These are phyloP conservation scores for Ophiostoma sp. DNA, from an alignment of 2,329 filamentous ascomycete species.

Conservation along the genomic window DNA sequence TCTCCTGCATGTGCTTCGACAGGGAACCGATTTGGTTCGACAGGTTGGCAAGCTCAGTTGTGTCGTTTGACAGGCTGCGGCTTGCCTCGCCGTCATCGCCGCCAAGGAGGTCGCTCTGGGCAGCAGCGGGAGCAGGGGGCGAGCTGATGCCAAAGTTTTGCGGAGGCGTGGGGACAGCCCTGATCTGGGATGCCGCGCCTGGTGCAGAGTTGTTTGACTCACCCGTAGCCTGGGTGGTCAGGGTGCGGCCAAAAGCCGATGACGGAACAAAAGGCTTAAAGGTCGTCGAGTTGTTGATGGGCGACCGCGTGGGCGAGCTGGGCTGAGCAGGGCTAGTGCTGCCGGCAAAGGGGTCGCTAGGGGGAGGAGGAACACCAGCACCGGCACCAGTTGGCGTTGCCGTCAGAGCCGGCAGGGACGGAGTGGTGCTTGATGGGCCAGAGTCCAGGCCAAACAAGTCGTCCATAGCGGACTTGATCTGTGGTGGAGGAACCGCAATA, in stretches of 20 bases:
- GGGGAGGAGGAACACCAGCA: conserved; percentile 54
- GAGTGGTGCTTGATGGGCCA: conserved; percentile 42
- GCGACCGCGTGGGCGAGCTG: conserved; percentile 50
- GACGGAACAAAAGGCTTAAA: conserved; percentile 93
- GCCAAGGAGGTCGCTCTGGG: conserved; percentile 74
- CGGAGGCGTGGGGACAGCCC: conserved; percentile 29
- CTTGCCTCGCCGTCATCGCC: conserved; percentile 85
- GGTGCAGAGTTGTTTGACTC: conserved; percentile 46
- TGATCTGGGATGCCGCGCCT: conserved; percentile 31
- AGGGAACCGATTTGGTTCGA: conserved; percentile 92
- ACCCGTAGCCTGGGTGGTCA: conserved; percentile 73
- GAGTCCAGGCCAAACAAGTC: conserved; percentile 91
- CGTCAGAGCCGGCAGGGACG: conserved; percentile 34
- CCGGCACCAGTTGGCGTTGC: conserved; percentile 32
- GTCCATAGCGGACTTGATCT: conserved; percentile 68
- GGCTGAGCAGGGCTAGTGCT: conserved; percentile 45
- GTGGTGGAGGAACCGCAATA: conserved; percentile 36
- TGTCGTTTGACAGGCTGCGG: conserved; percentile 82
- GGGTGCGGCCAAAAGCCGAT: conserved; percentile 81
- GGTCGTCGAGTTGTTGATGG: conserved; percentile 42
- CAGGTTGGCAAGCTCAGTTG: conserved; percentile 86
- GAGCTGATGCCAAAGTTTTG: conserved; percentile 8
- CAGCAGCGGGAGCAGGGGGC: neutral
- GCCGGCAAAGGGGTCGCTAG: conserved; percentile 56
- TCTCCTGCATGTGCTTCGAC: conserved; percentile 89